Conservation (phyloP, 441 rosid genomes). For the Rhodomyrtus psidioides region DNA sequence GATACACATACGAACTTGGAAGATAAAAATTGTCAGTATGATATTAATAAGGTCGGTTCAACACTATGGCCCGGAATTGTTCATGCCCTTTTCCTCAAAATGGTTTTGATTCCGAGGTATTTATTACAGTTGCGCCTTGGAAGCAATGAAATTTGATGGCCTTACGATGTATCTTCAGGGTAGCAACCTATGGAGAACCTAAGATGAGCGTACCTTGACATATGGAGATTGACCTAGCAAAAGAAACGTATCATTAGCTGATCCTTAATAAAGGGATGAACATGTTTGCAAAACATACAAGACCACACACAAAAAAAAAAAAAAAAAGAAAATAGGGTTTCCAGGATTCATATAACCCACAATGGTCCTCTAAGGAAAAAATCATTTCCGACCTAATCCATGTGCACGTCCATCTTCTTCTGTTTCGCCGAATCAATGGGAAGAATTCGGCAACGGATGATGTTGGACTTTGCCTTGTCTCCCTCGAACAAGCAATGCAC, state of each 20-base stretch:
- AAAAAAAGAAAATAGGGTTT: not conserved
- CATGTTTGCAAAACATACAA: not conserved
- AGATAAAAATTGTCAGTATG: too few species aligned
- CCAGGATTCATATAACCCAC: not conserved
- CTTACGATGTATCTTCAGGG: not conserved
- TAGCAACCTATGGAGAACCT: not conserved
- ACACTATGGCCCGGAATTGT: not conserved
- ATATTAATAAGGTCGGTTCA: too few species aligned
- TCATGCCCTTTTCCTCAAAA: not conserved
- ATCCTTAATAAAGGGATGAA: not conserved
- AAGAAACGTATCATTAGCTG: not conserved
- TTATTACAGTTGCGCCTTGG: not conserved
- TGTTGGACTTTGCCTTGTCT: not conserved
- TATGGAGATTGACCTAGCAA: not conserved
- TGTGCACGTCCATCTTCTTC: not conserved
- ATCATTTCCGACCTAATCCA: not conserved
- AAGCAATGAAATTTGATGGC: not conserved
- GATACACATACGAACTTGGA: too few species aligned
- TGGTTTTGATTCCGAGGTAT: not conserved
- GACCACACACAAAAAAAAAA: too few species aligned
- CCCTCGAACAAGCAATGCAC: not conserved
- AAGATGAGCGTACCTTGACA: not conserved
- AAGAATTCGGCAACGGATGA: not conserved
- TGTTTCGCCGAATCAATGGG: not conserved
- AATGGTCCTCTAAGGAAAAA: not conserved